phyloP scores from a whole-genome alignment of 495 filamentous ascomycete genomes.

The Rusavskia elegans region DNA sequence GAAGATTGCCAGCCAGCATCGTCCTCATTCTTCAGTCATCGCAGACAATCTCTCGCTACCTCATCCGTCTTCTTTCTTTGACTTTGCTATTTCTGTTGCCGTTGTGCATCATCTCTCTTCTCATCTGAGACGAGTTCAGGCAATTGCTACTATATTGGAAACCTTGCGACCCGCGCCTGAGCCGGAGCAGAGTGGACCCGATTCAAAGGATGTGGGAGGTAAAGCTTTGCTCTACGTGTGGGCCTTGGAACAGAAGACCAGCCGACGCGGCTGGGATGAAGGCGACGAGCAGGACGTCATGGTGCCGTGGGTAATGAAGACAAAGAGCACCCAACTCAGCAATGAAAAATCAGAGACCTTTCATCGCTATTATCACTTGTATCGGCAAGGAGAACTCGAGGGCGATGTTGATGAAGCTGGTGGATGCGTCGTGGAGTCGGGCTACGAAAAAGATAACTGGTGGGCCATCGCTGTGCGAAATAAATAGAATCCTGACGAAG shows the following conservation, averaged over 20 bases:
- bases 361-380: constrained; percentile 91
- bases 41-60: constrained; percentile 58
- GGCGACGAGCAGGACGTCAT: constrained; percentile 79
- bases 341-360: constrained; percentile 37
- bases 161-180: constrained; percentile 31
- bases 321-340: constrained; percentile 8
- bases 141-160: constrained; percentile 54
- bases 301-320: constrained; percentile 82
- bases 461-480: constrained; percentile 52
- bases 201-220: constrained; percentile 28
- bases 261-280: constrained; percentile 84
- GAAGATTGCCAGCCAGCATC: constrained; percentile 51
- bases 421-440: constrained; percentile 58
- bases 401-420: constrained; percentile 60
- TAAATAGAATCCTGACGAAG: no score
- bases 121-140: constrained; percentile 53
- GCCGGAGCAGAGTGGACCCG: neutral
- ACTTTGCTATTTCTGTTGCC: constrained; percentile 91
- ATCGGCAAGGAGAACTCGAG: constrained; percentile 74
- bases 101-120: constrained; percentile 92
- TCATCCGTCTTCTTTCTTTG: constrained; percentile 52
- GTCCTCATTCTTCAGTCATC: constrained; percentile 46
- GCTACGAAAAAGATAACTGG: constrained; percentile 98
- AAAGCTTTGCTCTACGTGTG: constrained; percentile 81
- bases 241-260: constrained; percentile 84